A percentile compares a stretch with the other conserved stretches of the same genome.
phyloP scores from a whole-genome alignment of 2,329 filamentous ascomycete species.

The Aspergillus brasiliensis region DNA sequence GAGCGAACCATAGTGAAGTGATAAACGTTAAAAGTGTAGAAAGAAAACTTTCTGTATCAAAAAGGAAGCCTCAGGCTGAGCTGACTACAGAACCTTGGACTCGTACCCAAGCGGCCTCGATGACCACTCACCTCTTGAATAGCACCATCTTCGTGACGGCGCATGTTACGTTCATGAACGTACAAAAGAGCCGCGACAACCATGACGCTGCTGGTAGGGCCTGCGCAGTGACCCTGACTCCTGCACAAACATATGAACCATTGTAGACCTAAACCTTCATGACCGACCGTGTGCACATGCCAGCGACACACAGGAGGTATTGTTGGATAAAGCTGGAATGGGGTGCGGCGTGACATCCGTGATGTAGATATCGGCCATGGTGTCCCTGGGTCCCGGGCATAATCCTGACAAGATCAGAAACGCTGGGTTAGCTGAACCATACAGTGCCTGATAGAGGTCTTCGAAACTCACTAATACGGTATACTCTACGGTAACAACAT shows the following conservation, averaged over 20 bases:
- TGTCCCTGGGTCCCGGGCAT: conserved; percentile 36
- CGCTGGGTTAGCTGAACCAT: not conserved
- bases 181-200: conserved; percentile 51
- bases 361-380: conserved; percentile 19
- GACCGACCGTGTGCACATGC: conserved; percentile 68
- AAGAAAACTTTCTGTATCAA: conserved; percentile 38
- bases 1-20: too few relatives aligned
- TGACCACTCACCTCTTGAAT: conserved; percentile 58
- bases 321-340: conserved; percentile 61
- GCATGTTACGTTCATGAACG: conserved; percentile 67
- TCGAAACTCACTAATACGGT: conserved; percentile 6
- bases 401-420: conserved; percentile 36
- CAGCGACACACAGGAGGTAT: conserved; percentile 49
- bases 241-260: conserved; percentile 63
- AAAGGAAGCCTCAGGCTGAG: conserved; percentile 38
- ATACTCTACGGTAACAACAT: conserved; percentile 27
- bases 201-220: conserved; percentile 50
- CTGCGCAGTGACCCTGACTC: conserved; percentile 64
- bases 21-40: conserved; percentile 28
- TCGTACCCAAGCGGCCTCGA: conserved; percentile 57
- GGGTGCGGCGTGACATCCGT: conserved; percentile 17
- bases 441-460: not conserved
- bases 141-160: conserved; percentile 66
- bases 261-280: conserved; percentile 60
- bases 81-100: conserved; percentile 45